phyloP scores from a whole-genome alignment of 1,284 basidiomycete species.

The Sphagnurus paluster region DNA sequence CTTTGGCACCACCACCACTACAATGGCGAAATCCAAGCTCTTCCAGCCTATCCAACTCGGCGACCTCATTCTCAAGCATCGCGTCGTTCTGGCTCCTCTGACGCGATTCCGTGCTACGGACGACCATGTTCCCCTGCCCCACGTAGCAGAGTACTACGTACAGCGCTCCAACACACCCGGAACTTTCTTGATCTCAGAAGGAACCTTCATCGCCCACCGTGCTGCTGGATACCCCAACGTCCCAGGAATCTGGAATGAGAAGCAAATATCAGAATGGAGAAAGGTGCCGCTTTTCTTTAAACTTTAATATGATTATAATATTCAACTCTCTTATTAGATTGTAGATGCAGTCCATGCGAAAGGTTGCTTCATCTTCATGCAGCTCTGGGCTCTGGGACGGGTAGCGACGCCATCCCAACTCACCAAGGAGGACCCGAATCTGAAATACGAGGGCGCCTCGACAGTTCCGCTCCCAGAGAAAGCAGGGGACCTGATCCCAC shows the following conservation, averaged over 20 bases:
- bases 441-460: constrained; percentile 35
- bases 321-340: constrained; percentile 9
- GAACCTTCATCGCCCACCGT: constrained; percentile 38
- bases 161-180: constrained; percentile 46
- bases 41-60: constrained; percentile 27
- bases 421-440: not conserved
- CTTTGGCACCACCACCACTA: too few relatives aligned
- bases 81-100: constrained; percentile 27
- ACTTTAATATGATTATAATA: not conserved
- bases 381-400: constrained; percentile 13
- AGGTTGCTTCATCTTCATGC: constrained; percentile 14
- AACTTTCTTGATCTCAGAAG: constrained; percentile 51
- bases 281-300: not conserved
- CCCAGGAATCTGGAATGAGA: constrained; percentile 45
- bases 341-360: constrained; percentile 12
- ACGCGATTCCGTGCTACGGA: constrained; percentile 23
- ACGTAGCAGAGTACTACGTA: constrained; percentile 44
- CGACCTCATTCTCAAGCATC: constrained; percentile 22
- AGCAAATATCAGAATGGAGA: constrained; percentile 3
- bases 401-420: constrained; percentile 3
- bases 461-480: constrained; percentile 33
- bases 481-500: constrained; percentile 4
- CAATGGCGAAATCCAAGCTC: constrained; percentile 13
- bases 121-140: constrained; percentile 26
- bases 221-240: constrained; percentile 38